Evolutionary conservation across 108 stramenopile species (phyloP).

Genomic region (Pseudonitzschia delicatissima): DNA sequence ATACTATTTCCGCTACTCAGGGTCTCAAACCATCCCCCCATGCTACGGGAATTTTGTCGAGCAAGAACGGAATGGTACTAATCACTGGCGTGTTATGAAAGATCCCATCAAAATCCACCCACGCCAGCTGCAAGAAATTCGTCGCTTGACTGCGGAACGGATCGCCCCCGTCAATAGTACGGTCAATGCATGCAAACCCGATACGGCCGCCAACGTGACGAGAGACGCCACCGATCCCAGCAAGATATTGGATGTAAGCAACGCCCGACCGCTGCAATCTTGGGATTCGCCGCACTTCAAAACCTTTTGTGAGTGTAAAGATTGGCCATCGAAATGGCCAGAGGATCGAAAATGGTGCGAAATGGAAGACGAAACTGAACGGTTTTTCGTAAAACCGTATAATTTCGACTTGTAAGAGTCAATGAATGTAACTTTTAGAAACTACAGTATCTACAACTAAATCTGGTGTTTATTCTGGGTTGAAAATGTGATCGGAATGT

Average conservation of each 20-base stretch:
- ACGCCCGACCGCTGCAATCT: constrained; percentile 38
- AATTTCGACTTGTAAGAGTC: constrained; percentile 33
- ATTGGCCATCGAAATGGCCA: constrained; percentile 38
- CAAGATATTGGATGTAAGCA: constrained; percentile 20
- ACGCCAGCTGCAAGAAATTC: constrained; percentile 30
- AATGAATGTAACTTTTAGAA: too few relatives aligned
- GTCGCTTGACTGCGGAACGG: constrained; percentile 35
- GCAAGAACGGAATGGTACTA: constrained; percentile 8
- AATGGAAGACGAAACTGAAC: constrained; percentile 16
- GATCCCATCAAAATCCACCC: constrained; percentile 40
- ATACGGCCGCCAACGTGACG: constrained; percentile 31
- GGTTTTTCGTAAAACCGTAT: constrained; percentile 44
- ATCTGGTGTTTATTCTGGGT: too few relatives aligned
- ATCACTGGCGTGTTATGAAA: constrained; percentile 43
- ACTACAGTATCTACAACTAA: too few relatives aligned
- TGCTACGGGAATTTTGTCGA: constrained; percentile 28
- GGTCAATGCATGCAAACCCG: constrained; percentile 22
- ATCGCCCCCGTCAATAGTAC: constrained; percentile 27
- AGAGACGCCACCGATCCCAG: neutral
- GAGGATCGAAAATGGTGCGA: constrained; percentile 40
- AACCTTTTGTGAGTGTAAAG: constrained; percentile 44
- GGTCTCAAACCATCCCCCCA: constrained; percentile 40
- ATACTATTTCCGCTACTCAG: constrained; percentile 16
- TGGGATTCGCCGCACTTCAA: constrained; percentile 19
- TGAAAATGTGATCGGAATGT: too few relatives aligned